These are phyloP conservation scores for Coemansia interrupta DNA, from an alignment of 192 early-diverging fungal species.

Conservation along the genomic window DNA sequence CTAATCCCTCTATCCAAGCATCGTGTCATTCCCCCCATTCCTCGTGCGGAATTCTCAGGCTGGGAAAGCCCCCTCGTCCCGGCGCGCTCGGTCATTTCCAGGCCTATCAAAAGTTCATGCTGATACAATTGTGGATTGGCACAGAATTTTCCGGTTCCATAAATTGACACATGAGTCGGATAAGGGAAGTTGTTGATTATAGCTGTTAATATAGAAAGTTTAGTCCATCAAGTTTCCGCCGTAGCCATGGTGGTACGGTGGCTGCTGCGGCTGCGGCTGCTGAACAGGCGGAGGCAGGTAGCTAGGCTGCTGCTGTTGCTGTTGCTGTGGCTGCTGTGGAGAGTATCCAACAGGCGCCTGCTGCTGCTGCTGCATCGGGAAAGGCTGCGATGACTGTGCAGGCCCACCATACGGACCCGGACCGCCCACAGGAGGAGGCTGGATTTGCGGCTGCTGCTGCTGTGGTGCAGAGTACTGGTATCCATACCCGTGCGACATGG, in stretches of 20 bases:
- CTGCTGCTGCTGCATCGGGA: conserved; percentile 17
- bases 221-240: conserved; percentile 53
- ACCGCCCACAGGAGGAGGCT: conserved; percentile 11
- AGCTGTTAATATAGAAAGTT: background rate
- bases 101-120: too few relatives aligned
- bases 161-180: too few relatives aligned
- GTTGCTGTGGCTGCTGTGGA: conserved; percentile 20
- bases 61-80: too few relatives aligned
- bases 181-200: background rate
- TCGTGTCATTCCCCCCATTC: too few relatives aligned
- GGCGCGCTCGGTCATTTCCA: too few relatives aligned
- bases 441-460: conserved; percentile 12
- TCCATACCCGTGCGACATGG: conserved; percentile 23
- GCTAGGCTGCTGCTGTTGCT: conserved; percentile 12
- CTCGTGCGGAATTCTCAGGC: too few relatives aligned
- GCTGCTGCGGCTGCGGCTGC: conserved; percentile 15
- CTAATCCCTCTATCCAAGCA: too few relatives aligned
- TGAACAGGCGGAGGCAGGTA: conserved; percentile 24
- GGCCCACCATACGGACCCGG: conserved; percentile 21
- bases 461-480: conserved; percentile 26
- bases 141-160: too few relatives aligned
- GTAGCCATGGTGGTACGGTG: conserved; percentile 42
- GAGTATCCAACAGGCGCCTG: conserved; percentile 10
- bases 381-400: conserved; percentile 18
- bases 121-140: too few relatives aligned